Base-by-base conservation (phyloP, 495 filamentous ascomycete genomes). In the Tuber calosporum region DNA sequence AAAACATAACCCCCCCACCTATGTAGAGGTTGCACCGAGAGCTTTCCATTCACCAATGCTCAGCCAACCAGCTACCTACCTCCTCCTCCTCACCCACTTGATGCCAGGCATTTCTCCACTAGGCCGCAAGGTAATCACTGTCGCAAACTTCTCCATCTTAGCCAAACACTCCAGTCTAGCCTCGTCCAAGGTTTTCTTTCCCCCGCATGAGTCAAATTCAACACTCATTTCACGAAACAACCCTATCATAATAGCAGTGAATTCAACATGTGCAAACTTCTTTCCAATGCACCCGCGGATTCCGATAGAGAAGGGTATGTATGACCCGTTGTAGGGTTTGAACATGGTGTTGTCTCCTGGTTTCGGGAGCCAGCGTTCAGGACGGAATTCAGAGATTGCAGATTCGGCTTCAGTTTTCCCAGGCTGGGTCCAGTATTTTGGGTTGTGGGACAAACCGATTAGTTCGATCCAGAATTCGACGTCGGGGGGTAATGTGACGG, bases 271-370 rank as follows among this genome's bases (percentile, higher is more conserved):
- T 22, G 92, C 91, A 77, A 94, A 92, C 76, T 88, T 87, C 71
- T 87, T 86, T 74, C 86, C 92, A 75, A 88, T 85, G 83, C 89
- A 94, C 75, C 89, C 88, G 73, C 88, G 86, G 39, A 86, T 83
- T 2, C 92, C 91, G 42, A 91, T 90, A 67, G 88, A 89, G 82
- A 93, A 95, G 0, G 92, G 89, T 13, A 93, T 75, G 86, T 93
- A 73, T 30, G 53, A 62, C 9, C 26, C 53, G 11, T 34, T 30
- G 4, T 62, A 62, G n/a, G 26, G 53, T 26, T 34, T 62, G 26
- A 62, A 34, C 53, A 62, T 62, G 22, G 7, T 13, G 1, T 53
- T 11, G 7, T 8, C 45, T 11, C 8, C 45, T 26, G 26, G 6
- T 34, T 34, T 34, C n/a, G 26, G 26, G 26, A 62, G 53, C 53